Evolutionary conservation across 2,329 filamentous ascomycete species (phyloP).

Genomic region (Colletotrichum tabaci): DNA sequence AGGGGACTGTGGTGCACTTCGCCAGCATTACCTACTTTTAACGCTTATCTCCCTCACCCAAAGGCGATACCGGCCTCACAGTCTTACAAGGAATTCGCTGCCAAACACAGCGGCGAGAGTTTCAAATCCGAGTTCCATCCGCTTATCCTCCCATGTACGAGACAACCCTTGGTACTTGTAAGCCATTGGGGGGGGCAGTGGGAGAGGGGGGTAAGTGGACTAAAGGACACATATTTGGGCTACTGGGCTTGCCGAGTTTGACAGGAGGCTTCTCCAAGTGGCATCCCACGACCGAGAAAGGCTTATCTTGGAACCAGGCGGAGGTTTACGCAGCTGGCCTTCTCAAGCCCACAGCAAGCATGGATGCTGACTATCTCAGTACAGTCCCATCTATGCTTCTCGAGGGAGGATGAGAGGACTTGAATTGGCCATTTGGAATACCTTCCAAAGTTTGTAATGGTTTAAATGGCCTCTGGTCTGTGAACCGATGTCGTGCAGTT

Average conservation of each 20-base stretch:
- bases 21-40: no score
- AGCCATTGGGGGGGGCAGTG: background rate
- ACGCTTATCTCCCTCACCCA: background rate
- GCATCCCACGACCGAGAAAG: background rate
- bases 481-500: background rate
- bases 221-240: no score
- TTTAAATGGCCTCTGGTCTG: background rate
- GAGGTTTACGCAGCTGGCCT: background rate
- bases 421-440: constrained; percentile 4
- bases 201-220: no score
- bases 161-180: no score
- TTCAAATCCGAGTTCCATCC: background rate
- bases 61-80: background rate
- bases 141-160: no score
- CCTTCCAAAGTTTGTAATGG: background rate
- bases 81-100: background rate
- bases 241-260: background rate
- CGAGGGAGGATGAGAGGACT: constrained; percentile 11
- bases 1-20: no score
- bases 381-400: constrained; percentile 10
- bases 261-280: background rate
- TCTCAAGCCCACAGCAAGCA: no score
- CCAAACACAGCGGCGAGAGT: background rate
- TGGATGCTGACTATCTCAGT: constrained; percentile 7
- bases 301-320: no score